Evolutionary conservation across 805 yeast genomes (phyloP).

Genomic region (Candida namnaoensis): DNA sequence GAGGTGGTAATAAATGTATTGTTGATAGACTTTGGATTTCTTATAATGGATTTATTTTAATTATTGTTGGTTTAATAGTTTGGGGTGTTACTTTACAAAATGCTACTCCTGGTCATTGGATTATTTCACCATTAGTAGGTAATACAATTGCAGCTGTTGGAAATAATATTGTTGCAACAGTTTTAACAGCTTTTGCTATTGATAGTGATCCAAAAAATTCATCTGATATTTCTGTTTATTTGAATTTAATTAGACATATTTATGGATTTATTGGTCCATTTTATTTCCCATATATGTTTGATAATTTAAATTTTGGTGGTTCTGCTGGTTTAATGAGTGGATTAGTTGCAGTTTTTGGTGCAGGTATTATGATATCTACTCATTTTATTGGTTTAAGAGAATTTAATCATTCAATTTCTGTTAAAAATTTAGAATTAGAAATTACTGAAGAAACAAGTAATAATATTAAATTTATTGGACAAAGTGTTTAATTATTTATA

Average conservation of each 20-base stretch:
- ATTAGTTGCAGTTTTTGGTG: not conserved
- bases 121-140: conserved; percentile 17
- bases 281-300: conserved; percentile 20
- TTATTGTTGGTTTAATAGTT: conserved; percentile 15
- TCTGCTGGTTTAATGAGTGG: not conserved
- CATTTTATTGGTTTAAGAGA: not conserved
- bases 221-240: conserved; percentile 15
- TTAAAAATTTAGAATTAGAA: no score
- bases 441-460: no score
- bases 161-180: conserved; percentile 17
- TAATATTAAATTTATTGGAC: no score
- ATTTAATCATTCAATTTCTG: no score
- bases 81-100: conserved; percentile 13
- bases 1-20: not conserved
- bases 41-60: conserved; percentile 14
- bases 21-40: conserved; percentile 16
- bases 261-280: conserved; percentile 21
- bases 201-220: conserved; percentile 11
- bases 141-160: conserved; percentile 17
- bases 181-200: conserved; percentile 15
- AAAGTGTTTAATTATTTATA: no score
- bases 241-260: conserved; percentile 15
- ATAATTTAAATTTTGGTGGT: conserved; percentile 6
- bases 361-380: not conserved
- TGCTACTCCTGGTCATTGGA: conserved; percentile 12